Base-by-base conservation (phyloP, 768 basidiomycete genomes). In the Udeniomyces megalosporus region DNA sequence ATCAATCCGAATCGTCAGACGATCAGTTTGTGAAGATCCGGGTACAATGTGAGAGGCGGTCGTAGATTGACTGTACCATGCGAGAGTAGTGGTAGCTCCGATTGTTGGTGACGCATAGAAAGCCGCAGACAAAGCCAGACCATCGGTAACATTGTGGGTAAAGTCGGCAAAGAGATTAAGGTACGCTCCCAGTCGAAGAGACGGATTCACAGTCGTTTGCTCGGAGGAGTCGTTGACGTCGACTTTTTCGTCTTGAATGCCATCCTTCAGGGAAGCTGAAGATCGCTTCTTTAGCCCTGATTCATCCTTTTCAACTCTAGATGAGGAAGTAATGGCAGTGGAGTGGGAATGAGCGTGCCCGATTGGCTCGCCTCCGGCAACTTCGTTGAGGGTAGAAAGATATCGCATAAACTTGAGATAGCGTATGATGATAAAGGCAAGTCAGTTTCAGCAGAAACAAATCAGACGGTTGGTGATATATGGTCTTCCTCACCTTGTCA, bases 51-150 rank as follows among this genome's bases (percentile, higher is more conserved):
- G 34, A 12, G 34, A 47, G 11, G 58, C 58, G n/a, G n/a, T n/a
- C n/a, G n/a, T n/a, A n/a, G n/a, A n/a, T n/a, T n/a, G n/a, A n/a
- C n/a, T n/a, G 26, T 92, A 93, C 71, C 89, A 92, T 28, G 90
- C 90, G 50, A 93, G 79, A n/a, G 89, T 90, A 2, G 89, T 92
- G 47, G 89, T 91, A 38, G 90, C 89, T 47, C 90, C 90, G 66
- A 93, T 88, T 62, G 90, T 77, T 3, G 90, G 90, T 35, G 86
- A 88, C n/a, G 88, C 88, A 72, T 92, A 92, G 77, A 92, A 93
- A n/a, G 88, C 89, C 57, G 90, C 89, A 17, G 88, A 85, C 86
- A 93, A 90, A 34, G 85, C 85, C 54, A 93, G 79, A 51, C 90
- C 90, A 76, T 93, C 90, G n/a, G 89, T 92, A 68, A 86, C 42